Conservation (phyloP, 345 rosid species). For the Gossypium rotundifolium region DNA sequence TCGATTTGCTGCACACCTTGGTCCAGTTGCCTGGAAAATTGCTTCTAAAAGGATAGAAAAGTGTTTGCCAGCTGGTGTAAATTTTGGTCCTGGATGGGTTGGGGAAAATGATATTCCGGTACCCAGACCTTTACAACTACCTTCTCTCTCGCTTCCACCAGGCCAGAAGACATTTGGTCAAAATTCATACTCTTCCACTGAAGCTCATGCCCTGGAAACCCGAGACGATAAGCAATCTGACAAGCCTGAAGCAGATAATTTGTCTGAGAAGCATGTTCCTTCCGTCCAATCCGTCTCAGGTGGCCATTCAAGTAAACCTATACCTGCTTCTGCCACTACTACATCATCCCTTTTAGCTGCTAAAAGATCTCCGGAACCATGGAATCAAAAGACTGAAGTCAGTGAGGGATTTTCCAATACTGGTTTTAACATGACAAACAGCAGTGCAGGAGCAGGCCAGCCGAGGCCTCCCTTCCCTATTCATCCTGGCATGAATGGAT, state of each 20-base stretch:
- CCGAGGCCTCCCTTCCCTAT: constrained; percentile 25
- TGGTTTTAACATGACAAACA: constrained; percentile 14
- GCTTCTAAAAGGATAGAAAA: constrained; percentile 53
- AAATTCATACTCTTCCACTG: constrained; percentile 19
- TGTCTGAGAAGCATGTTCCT: constrained; percentile 20
- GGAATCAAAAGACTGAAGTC: constrained; percentile 18
- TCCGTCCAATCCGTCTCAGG: constrained; percentile 11
- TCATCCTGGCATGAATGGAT: constrained; percentile 37
- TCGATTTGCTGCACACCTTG: constrained; percentile 68
- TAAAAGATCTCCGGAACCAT: constrained; percentile 22
- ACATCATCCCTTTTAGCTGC: constrained; percentile 18
- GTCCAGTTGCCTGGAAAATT: constrained; percentile 60
- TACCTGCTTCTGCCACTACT: constrained; percentile 12
- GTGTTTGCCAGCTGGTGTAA: constrained; percentile 48
- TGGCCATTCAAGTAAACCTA: constrained; percentile 11
- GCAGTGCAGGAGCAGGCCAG: constrained; percentile 17
- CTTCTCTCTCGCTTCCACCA: constrained; percentile 11
- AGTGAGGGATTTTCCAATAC: constrained; percentile 14
- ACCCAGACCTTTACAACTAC: constrained; percentile 19
- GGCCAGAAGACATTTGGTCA: constrained; percentile 15
- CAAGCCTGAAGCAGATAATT: constrained; percentile 17
- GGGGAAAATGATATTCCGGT: constrained; percentile 55
- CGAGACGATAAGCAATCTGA: constrained; percentile 19
- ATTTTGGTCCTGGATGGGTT: constrained; percentile 88
- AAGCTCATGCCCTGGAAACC: constrained; percentile 2